A percentile compares a stretch with the other conserved stretches of the same genome.
Evolutionary conservation across 768 basidiomycete genomes (phyloP).

Genomic region (Daedaleopsis nitida): DNA sequence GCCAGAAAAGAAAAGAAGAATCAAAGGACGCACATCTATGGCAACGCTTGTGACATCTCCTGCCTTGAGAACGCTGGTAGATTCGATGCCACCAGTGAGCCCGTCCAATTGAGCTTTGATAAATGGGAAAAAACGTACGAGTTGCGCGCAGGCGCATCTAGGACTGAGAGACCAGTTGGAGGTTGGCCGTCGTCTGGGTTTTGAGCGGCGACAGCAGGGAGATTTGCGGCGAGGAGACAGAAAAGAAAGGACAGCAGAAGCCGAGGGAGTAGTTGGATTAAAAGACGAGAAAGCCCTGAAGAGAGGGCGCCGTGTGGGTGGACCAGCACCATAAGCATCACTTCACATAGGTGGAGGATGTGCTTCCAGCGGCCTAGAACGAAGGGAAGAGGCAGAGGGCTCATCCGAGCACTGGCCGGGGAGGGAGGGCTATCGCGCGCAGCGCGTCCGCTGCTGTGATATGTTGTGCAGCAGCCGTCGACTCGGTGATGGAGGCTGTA

Average conservation of each 20-base stretch:
- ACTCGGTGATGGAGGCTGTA: neutral
- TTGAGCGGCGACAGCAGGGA: constrained; percentile 21
- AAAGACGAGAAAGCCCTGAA: neutral
- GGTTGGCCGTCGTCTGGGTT: constrained; percentile 19
- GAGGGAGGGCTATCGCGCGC: constrained; percentile 3
- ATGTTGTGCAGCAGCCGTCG: neutral
- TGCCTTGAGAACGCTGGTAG: constrained; percentile 25
- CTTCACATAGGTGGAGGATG: constrained; percentile 15
- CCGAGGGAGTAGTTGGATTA: neutral
- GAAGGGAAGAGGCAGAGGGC: constrained; percentile 1
- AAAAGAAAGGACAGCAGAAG: constrained; percentile 15
- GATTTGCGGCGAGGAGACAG: constrained; percentile 2
- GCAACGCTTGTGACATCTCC: constrained; percentile 30
- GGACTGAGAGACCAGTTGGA: constrained; percentile 30
- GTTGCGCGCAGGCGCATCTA: constrained; percentile 18
- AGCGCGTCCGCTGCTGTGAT: constrained; percentile 8
- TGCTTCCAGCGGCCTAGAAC: constrained; percentile 16
- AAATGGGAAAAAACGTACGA: constrained; percentile 1
- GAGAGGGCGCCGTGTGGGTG: constrained; percentile 16
- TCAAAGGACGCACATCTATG: constrained; percentile 30
- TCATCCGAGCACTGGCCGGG: constrained; percentile 7
- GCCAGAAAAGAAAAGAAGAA: neutral
- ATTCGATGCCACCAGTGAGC: neutral
- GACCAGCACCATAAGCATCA: constrained; percentile 20
- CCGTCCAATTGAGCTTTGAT: neutral